Evolutionary conservation across 495 filamentous ascomycete species (phyloP), one percentile per base, ranked within the genome.

Genomic region (Neurospora sp.): DNA sequence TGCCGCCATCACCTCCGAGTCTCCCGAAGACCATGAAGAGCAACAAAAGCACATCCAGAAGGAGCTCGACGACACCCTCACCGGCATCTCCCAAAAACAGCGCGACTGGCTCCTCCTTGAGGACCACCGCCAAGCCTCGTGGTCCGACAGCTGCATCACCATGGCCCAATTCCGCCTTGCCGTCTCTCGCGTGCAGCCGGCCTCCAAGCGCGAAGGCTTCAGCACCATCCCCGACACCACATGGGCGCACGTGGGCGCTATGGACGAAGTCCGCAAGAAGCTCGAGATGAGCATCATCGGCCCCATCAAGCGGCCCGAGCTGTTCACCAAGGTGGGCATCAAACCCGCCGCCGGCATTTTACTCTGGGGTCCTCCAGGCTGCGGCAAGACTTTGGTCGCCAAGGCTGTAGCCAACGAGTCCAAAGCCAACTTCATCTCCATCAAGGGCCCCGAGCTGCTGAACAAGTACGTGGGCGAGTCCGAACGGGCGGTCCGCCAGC

Each of bases 381-480:
- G 96, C 82, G 96, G 96, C 75, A 99, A 99, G 81, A 99, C 96
- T 0, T 88, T 99, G 6, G 89, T 99, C 10, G 96, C 96, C 70
- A 98, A 98, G 82, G 96, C 96, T 20, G 94, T 97, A 6, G 96
- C 96, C 73, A 96, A 97, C 81, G 96, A 98, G 82, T 93, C 91
- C 35, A 91, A 92, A 75, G 96, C 96, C 38, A 98, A 97, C 81
- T 99, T 99, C 86, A 99, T 99, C 82, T 94, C 92, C 75, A 93
- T 99, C 82, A 97, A 97, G 83, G 96, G 96, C 0, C 95, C 96
- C 3, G 94, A 98, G 77, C 85, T 98, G 3, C 87, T 96, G 53
- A 97, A 97, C 83, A 97, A 97, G 82, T 99, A 93, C 76, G 94
- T 99, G 38, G 96, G 96, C 75, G 96, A 99, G 80, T 94, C 91